Conservation (phyloP, 1,139 yeast species). For the Debaryomyces coudertii region DNA sequence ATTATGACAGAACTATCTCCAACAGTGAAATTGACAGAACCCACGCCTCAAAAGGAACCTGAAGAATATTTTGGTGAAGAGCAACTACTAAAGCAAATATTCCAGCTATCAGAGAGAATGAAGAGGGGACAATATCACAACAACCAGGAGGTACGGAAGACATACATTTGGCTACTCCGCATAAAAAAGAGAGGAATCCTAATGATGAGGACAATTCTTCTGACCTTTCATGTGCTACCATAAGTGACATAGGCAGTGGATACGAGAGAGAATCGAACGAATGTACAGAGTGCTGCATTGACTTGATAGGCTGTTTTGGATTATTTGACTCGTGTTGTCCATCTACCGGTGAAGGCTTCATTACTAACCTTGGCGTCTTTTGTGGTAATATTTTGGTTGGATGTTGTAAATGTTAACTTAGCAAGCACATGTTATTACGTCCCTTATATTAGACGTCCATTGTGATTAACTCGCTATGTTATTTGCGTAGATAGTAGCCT, state of each 20-base stretch:
- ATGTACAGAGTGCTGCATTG: slow-evolving; percentile 49
- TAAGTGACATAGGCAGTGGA: slow-evolving; percentile 38
- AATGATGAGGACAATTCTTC: not conserved
- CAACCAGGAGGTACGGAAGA: slow-evolving; percentile 10
- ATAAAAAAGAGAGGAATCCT: not conserved
- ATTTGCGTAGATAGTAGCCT: too few species aligned
- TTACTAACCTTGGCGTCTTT: slow-evolving; percentile 40
- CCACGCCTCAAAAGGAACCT: slow-evolving; percentile 18
- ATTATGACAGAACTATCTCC: slow-evolving; percentile 8
- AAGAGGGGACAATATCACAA: slow-evolving; percentile 9
- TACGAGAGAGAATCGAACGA: slow-evolving; percentile 41
- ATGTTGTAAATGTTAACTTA: slow-evolving; percentile 35
- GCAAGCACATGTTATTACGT: not conserved
- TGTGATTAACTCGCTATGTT: not conserved
- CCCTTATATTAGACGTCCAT: not conserved
- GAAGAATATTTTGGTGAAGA: slow-evolving; percentile 4
- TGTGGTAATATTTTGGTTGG: slow-evolving; percentile 41
- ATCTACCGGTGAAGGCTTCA: slow-evolving; percentile 43
- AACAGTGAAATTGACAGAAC: slow-evolving; percentile 14
- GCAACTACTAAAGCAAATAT: not conserved
- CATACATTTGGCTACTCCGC: slow-evolving; percentile 5
- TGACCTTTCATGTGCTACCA: slow-evolving; percentile 13
- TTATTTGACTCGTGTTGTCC: slow-evolving; percentile 48
- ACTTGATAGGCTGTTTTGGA: slow-evolving; percentile 45
- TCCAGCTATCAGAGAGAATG: not conserved